Evolutionary conservation across 1,284 basidiomycete species (phyloP), one percentile per base, ranked within the genome.

Genomic region (Cutaneotrichosporon dermatis): DNA sequence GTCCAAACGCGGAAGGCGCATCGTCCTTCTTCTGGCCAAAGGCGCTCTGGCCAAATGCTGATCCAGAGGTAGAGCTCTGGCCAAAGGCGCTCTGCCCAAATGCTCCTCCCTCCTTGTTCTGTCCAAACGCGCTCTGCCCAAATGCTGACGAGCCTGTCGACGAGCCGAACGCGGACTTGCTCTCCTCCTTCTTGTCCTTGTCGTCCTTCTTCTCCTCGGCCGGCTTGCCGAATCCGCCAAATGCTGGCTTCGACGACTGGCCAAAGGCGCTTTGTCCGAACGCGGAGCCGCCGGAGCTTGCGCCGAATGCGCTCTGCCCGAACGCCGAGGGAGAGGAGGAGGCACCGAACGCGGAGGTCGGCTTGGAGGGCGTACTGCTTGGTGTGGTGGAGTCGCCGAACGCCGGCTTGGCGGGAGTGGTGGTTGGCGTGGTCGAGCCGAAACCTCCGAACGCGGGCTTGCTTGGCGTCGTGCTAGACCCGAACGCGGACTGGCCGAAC

Each of bases 401-500:
- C 0, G 55, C 50, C 4, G 58, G 48, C 8, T 51, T 51, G n/a
- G 49, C 60, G 52, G 16, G 61, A 48, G 12, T 39, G 3, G 12
- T 39, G n/a, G 55, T 7, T 6, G 42, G 46, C 11, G 46, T 36
- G 10, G 46, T 56, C 6, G 60, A 45, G 1, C 55, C 56, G 8
- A 55, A 58, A 4, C 69, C 25, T 25, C 25, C 69, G 41, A 68
- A 70, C 2, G 6, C 41, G n/a, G 15, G 25, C 10, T 35, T 25
- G 12, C 35, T 44, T 16, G 42, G 34, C 7, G 36, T 8, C 46
- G 15, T 46, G 15, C 39, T 59, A 50, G 25, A 25, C 3, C 67
- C 66, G 43, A 65, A 68, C 1, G 56, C 61, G 25, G 40, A 12
- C 46, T 62, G 57, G 9, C 69, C 66, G 34, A 66, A 69, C 0